Percentiles rank a stretch among this genome's conserved stretches.
phyloP scores from a whole-genome alignment of 2,329 filamentous ascomycete species.

The Ramularia collo-cygni region DNA sequence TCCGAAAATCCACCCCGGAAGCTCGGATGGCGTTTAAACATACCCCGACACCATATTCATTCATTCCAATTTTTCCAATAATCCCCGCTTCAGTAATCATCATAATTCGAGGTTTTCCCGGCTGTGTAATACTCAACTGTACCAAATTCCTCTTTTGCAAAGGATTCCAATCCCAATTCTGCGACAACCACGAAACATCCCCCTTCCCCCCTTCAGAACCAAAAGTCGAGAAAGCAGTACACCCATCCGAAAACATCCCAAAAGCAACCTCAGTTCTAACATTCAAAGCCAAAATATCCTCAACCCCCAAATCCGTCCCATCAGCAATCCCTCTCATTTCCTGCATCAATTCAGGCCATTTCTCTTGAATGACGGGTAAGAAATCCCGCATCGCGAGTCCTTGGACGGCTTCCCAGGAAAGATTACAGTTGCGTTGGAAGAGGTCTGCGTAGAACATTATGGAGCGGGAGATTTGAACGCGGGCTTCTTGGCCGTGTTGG shows the following conservation, averaged over 20 bases:
- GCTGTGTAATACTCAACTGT: slow-evolving; percentile 40
- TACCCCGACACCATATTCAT: slow-evolving; percentile 51
- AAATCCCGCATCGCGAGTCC: slow-evolving; percentile 42
- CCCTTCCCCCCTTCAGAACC: slow-evolving; percentile 25
- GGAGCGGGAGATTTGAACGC: slow-evolving; percentile 35
- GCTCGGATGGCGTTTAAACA: slow-evolving; percentile 57
- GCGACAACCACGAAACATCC: slow-evolving; percentile 40
- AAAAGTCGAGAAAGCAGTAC: slow-evolving; percentile 49
- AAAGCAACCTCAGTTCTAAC: slow-evolving; percentile 53
- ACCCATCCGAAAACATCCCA: slow-evolving; percentile 51
- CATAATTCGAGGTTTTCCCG: slow-evolving; percentile 41
- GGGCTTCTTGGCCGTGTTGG: slow-evolving; percentile 39
- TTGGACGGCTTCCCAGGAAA: slow-evolving; percentile 42
- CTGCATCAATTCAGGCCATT: slow-evolving; percentile 38
- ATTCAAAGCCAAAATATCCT: slow-evolving; percentile 53
- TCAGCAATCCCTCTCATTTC: slow-evolving; percentile 45
- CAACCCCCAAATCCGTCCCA: slow-evolving; percentile 40
- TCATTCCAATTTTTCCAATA: slow-evolving; percentile 61
- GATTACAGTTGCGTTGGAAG: slow-evolving; percentile 42
- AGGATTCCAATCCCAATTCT: slow-evolving; percentile 57
- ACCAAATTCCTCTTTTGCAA: slow-evolving; percentile 47
- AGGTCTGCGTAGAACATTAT: slow-evolving; percentile 44
- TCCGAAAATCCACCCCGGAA: slow-evolving; percentile 45
- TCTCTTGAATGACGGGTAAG: slow-evolving; percentile 36
- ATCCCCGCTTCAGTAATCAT: slow-evolving; percentile 57